Conservation (phyloP, 2,329 filamentous ascomycete species). For the Ophiostoma montium region DNA sequence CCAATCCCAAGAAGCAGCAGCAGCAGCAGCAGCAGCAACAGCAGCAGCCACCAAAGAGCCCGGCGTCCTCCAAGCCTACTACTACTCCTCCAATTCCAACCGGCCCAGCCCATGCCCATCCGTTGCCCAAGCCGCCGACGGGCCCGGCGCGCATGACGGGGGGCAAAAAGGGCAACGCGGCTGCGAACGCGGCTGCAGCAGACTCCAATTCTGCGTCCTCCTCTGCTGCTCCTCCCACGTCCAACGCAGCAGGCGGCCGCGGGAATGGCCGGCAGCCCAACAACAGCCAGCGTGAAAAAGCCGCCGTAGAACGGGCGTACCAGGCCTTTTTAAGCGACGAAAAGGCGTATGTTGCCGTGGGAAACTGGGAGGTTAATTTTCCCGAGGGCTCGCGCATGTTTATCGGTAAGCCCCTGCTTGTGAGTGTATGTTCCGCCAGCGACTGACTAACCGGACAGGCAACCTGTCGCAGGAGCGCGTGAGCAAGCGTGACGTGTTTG, state of each 20-base stretch:
- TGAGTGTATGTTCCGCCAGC: too few relatives aligned
- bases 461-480: slow-evolving; percentile 89
- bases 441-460: slow-evolving; percentile 46
- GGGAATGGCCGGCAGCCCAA: not conserved
- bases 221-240: not conserved
- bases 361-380: slow-evolving; percentile 62
- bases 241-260: not conserved
- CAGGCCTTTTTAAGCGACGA: slow-evolving; percentile 62
- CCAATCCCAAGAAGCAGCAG: not conserved
- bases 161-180: not conserved
- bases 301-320: slow-evolving; percentile 40
- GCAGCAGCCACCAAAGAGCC: too few relatives aligned
- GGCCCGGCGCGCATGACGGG: slow-evolving; percentile 9
- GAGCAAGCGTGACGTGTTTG: slow-evolving; percentile 85
- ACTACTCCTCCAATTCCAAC: too few relatives aligned
- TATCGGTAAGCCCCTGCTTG: slow-evolving; percentile 64
- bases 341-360: slow-evolving; percentile 60
- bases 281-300: slow-evolving; percentile 7
- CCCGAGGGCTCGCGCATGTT: slow-evolving; percentile 65
- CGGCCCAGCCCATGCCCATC: not conserved
- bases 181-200: too few relatives aligned
- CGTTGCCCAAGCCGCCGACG: slow-evolving; percentile 4
- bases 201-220: not conserved
- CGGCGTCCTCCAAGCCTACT: slow-evolving; percentile 11
- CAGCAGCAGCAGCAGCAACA: slow-evolving; percentile 5